Base-by-base conservation (phyloP, 2,329 filamentous ascomycete genomes). In the Venturiaceae sp. region DNA sequence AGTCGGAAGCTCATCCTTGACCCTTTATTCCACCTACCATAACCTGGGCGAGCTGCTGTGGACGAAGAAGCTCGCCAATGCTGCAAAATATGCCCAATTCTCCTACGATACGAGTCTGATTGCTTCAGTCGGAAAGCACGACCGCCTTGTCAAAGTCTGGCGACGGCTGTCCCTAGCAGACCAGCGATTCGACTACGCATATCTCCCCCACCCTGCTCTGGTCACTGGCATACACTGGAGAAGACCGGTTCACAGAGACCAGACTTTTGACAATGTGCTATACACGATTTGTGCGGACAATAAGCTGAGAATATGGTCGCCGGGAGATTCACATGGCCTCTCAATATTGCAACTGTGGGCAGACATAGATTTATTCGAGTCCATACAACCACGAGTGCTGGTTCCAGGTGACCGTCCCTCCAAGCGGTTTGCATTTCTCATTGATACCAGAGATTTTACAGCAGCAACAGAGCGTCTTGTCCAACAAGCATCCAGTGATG, bases 91-190 rank as follows among this genome's bases (percentile, higher is more conserved):
- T 59, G 91, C 91, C 2, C 77, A 80, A 8, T 84, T 96, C 64
- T 96, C 92, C 1, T 90, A 90, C 62, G 92, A 96, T 70, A 92
- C 90, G 13, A 85, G 86, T 21, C 84, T 95, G 61, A 90, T 97
- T 57, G 92, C 91, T 19, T 92, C 89, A 1, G 82, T 88, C 13
- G 88, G 90, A 44, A 77, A 80, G 54, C 83, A 89, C 68, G 94
- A 97, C 71, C 81, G 86, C 55, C 75, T 97, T 21, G 85, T 95
- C 64, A 97, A 99, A 74, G 82, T 97, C 65, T 99, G 95, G 94
- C 84, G 91, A 62, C 83, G 92, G 57, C 96, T 92, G 68, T 90
- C 90, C 14, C 81, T 84, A 0, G 86, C 90, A 60, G 87, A 95
- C 64, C 87, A 90, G 39, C 82, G 88, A 59, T 97, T 97, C 72